Percentiles rank a stretch among this genome's conserved stretches.
These are phyloP conservation scores for Globisporangium ultimum DNA, from an alignment of 352 stramenopile genomes.

Conservation along the genomic window DNA sequence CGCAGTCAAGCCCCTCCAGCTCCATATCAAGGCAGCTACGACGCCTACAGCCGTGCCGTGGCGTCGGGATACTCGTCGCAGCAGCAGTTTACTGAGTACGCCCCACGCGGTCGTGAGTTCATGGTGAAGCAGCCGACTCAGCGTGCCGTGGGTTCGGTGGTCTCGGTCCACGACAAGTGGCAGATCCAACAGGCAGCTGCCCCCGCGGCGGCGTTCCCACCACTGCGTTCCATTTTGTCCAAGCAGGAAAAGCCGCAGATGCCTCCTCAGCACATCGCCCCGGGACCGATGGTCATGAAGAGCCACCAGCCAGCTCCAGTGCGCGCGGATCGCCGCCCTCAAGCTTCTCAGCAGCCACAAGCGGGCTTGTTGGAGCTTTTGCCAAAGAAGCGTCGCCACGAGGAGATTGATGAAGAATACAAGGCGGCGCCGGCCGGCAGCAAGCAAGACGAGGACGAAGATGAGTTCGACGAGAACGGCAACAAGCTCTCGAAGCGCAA, in stretches of 20 bases:
- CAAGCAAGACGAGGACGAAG: constrained; percentile 6
- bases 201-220: constrained; percentile 6
- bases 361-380: constrained; percentile 14
- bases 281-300: constrained; percentile 24
- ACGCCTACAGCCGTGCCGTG: constrained; percentile 13
- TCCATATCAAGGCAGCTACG: constrained; percentile 9
- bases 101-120: not conserved
- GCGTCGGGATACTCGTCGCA: constrained; percentile 1
- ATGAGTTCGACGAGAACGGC: constrained; percentile 15
- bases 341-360: not conserved
- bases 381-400: constrained; percentile 23
- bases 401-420: constrained; percentile 14
- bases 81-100: not conserved
- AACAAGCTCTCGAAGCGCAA: constrained; percentile 35
- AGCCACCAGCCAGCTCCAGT: constrained; percentile 12
- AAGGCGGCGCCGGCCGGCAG: not conserved
- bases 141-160: constrained; percentile 7
- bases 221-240: constrained; percentile 13
- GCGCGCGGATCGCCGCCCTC: constrained; percentile 1
- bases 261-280: not conserved
- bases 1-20: not conserved
- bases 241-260: constrained; percentile 14
- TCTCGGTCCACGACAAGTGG: constrained; percentile 16
- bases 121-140: not conserved
- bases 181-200: constrained; percentile 11